Base-by-base conservation (phyloP, 352 stramenopile species). In the Halophytophthora polymorphica region DNA sequence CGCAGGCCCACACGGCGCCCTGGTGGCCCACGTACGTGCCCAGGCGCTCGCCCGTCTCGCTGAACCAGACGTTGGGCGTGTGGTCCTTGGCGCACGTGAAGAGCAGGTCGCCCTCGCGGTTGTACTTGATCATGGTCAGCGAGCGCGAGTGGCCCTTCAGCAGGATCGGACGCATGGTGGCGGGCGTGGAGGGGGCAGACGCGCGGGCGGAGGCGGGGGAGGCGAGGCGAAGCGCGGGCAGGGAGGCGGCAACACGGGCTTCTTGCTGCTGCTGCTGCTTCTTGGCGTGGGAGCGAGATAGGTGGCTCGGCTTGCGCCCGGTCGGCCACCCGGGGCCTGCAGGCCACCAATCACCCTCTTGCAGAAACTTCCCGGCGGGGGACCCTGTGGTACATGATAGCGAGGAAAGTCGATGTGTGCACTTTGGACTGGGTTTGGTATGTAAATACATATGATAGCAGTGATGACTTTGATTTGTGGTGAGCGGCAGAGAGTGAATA, bases 91-190 rank as follows among this genome's bases (percentile, higher is more conserved):
- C 91, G 46, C 82, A 95, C 37, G 96, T 97, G 75, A 99, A 98
- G 17, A 99, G 77, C 15, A 99, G 77, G 71, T 99, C 97, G 34
- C 97, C 97, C 64, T 99, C 97, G 48, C 90, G 88, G 76, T 99
- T 99, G 87, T 98, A 99, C 68, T 99, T 98, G 58, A 99, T 88
- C 79, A 92, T 89, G 11, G 97, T 99, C 62, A 99, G 97, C 51
- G 97, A 97, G 66, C 97, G 93, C 62, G 97, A 97, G 84, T 99
- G 97, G 67, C 97, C 97, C 79, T 99, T 99, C 45, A 99, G 83
- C 56, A 99, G 68, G 69, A 99, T 99, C 47, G 97, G 96, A 73
- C 94, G 93, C 93, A 96, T 96, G 44, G 44, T 69, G 50, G 37
- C n/a, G 12, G 15, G 17, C 22, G n/a, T n/a, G 28, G 23, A 21